phyloP scores from a whole-genome alignment of 371 early-diverging fungal genomes.

The Haplosporangium sp. region DNA sequence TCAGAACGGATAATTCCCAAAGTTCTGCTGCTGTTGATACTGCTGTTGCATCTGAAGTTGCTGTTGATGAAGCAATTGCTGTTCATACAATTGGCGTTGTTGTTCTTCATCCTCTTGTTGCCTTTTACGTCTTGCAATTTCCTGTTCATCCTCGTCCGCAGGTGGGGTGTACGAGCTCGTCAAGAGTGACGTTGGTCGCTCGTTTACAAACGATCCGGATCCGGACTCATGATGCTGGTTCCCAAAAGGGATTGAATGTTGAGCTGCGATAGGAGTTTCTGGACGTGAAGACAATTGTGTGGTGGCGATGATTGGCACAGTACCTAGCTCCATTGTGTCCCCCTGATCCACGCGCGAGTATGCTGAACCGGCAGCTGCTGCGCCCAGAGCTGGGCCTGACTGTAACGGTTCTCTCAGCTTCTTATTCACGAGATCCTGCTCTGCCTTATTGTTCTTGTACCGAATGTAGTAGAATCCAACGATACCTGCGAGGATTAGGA shows the following conservation, averaged over 20 bases:
- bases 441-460: conserved; percentile 37
- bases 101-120: conserved; percentile 10
- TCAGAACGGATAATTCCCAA: conserved; percentile 22
- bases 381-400: background rate
- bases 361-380: conserved; percentile 3
- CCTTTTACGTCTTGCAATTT: background rate
- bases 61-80: conserved; percentile 26
- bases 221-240: background rate
- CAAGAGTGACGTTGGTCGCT: conserved; percentile 30
- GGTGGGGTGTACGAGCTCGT: conserved; percentile 40
- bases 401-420: conserved; percentile 30
- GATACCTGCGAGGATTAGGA: conserved; percentile 29
- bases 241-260: conserved; percentile 2
- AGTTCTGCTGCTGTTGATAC: conserved; percentile 32
- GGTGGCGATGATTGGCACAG: background rate
- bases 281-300: conserved; percentile 2
- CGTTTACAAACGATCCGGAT: conserved; percentile 1
- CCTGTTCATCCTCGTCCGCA: conserved; percentile 6
- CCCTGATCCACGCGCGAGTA: conserved; percentile 9
- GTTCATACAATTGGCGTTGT: conserved; percentile 21
- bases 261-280: conserved; percentile 6
- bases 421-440: conserved; percentile 4
- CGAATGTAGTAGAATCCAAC: conserved; percentile 42
- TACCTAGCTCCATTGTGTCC: conserved; percentile 17
- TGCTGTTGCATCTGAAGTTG: conserved; percentile 31